These are phyloP conservation scores for Ganoderma boninense DNA, from an alignment of 1,284 basidiomycete species.

Conservation along the genomic window DNA sequence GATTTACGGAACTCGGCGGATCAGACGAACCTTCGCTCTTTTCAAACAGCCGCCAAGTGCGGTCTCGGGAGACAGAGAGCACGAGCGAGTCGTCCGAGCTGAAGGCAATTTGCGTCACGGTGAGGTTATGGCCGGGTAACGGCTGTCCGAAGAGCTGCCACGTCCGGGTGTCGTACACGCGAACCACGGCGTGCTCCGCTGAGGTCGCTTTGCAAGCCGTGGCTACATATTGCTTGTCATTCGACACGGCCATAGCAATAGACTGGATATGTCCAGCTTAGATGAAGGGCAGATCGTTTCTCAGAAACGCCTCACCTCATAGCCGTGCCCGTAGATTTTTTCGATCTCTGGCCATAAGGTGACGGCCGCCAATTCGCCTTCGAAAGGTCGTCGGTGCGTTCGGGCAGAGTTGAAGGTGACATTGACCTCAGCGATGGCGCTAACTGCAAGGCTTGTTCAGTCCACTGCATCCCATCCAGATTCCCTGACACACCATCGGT, in stretches of 20 bases:
- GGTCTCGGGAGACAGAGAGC: conserved; percentile 89
- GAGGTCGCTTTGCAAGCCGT: conserved; percentile 92
- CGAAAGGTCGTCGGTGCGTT: conserved; percentile 71
- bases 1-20: conserved; percentile 1
- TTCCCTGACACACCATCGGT: conserved; percentile 54
- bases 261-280: conserved; percentile 54
- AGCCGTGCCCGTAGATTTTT: conserved; percentile 98
- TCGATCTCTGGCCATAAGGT: conserved; percentile 98
- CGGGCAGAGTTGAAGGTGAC: conserved; percentile 27
- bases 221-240: conserved; percentile 77
- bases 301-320: conserved; percentile 69
- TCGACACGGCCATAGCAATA: conserved; percentile 80
- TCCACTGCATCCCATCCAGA: not conserved
- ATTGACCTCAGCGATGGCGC: conserved; percentile 26
- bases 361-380: conserved; percentile 82
- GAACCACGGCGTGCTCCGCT: conserved; percentile 89
- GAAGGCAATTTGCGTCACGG: conserved; percentile 91
- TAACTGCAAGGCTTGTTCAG: conserved; percentile 3
- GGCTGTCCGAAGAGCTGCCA: conserved; percentile 79
- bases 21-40: conserved; percentile 48
- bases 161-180: conserved; percentile 78
- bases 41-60: conserved; percentile 91
- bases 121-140: conserved; percentile 86
- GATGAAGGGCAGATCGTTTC: no score
- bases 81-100: conserved; percentile 84